Conservation (phyloP, 345 rosid species). For the Arabis hirsuta region DNA sequence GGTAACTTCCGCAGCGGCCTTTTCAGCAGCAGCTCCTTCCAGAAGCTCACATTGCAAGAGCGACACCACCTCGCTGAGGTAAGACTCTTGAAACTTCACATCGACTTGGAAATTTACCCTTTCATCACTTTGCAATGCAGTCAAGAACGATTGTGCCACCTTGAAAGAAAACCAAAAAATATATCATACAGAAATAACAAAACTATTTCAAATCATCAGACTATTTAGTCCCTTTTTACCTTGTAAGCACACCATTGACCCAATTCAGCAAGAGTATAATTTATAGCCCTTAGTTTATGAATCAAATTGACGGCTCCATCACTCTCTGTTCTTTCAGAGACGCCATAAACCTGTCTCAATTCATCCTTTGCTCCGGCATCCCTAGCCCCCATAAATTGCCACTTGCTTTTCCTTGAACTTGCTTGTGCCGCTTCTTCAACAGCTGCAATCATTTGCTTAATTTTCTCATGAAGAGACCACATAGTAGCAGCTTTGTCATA, state of each 20-base stretch:
- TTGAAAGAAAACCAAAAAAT: conserved; percentile 35
- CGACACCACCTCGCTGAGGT: conserved; percentile 71
- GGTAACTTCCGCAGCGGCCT: conserved; percentile 48
- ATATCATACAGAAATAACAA: neutral
- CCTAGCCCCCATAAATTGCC: conserved; percentile 99
- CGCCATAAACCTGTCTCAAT: conserved; percentile 93
- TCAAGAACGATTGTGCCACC: conserved; percentile 94
- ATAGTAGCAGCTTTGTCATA: conserved; percentile 94
- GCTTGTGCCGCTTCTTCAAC: conserved; percentile 95
- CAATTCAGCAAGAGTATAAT: conserved; percentile 89
- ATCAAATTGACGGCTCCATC: conserved; percentile 97
- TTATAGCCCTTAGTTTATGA: conserved; percentile 92
- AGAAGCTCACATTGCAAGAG: conserved; percentile 85
- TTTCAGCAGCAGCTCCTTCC: conserved; percentile 85
- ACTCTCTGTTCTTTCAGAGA: conserved; percentile 95
- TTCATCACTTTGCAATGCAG: conserved; percentile 93
- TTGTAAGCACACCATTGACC: conserved; percentile 99
- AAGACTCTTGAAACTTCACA: conserved; percentile 94
- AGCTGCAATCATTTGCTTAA: conserved; percentile 84
- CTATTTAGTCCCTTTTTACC: conserved; percentile 48
- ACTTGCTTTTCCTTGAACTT: conserved; percentile 87
- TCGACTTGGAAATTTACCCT: conserved; percentile 92
- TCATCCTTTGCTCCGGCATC: conserved; percentile 99
- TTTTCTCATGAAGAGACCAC: conserved; percentile 95
- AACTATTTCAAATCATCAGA: conserved; percentile 19